These are phyloP conservation scores for Tarenaya hassleriana DNA, from an alignment of 345 rosid species.

Conservation along the genomic window DNA sequence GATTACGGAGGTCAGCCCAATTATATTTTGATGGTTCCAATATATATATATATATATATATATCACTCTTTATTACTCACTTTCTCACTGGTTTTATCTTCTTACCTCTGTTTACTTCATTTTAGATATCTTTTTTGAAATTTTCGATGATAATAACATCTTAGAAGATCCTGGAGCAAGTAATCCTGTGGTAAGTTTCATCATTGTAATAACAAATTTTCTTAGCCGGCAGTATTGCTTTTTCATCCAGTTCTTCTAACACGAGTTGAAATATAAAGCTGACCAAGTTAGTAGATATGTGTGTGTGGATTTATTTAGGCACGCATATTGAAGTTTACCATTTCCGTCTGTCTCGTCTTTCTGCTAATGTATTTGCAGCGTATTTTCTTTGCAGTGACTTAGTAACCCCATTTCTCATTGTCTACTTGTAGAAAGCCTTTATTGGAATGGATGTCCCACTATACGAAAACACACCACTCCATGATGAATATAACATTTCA, in stretches of 20 bases:
- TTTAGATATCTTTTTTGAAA: conserved; percentile 81
- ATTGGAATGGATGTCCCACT: conserved; percentile 73
- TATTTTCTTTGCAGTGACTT: background rate
- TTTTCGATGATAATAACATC: conserved; percentile 67
- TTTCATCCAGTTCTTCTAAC: background rate
- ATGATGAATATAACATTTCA: conserved; percentile 43
- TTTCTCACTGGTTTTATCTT: conserved; percentile 16
- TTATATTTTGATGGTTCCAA: background rate
- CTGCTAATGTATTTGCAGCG: too few relatives aligned
- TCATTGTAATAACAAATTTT: conserved; percentile 20
- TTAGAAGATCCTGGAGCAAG: conserved; percentile 79
- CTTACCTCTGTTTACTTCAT: background rate
- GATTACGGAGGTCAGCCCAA: conserved; percentile 75
- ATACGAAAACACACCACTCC: conserved; percentile 44
- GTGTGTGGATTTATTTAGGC: too few relatives aligned
- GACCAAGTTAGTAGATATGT: too few relatives aligned
- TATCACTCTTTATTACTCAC: conserved; percentile 4
- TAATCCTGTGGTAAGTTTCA: conserved; percentile 80
- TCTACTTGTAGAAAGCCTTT: conserved; percentile 56
- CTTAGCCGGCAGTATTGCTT: background rate
- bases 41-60: background rate
- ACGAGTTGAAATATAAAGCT: background rate
- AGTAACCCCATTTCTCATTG: conserved; percentile 5
- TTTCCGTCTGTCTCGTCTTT: too few relatives aligned
- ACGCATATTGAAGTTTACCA: too few relatives aligned